phyloP scores from a whole-genome alignment of 192 early-diverging fungal genomes.

The Coemansia aciculifera region DNA sequence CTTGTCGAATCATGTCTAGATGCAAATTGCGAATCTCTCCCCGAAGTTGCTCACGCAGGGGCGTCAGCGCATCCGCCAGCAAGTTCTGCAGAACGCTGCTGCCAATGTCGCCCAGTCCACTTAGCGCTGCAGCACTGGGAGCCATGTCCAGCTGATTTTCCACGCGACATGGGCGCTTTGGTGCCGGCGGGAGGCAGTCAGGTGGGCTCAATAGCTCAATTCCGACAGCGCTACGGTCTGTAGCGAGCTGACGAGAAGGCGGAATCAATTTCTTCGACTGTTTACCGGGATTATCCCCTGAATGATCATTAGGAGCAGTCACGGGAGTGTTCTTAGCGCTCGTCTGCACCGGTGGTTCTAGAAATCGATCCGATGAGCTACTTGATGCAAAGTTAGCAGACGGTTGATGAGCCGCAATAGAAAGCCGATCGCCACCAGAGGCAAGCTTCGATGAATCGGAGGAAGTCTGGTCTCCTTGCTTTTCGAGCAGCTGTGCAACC shows the following conservation, averaged over 20 bases:
- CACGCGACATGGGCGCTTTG: neutral
- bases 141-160: neutral
- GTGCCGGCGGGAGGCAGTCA: conserved; percentile 11
- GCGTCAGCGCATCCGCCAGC: conserved; percentile 39
- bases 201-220: neutral
- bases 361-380: neutral
- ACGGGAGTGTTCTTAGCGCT: neutral
- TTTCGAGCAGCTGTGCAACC: conserved; percentile 14
- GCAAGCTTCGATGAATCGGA: neutral
- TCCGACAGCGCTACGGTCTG: neutral
- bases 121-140: neutral
- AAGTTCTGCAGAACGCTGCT: conserved; percentile 43
- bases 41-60: conserved; percentile 43
- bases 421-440: neutral
- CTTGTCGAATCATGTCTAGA: conserved; percentile 47
- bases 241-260: neutral
- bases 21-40: conserved; percentile 52
- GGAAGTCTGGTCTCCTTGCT: neutral
- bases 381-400: neutral
- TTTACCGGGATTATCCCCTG: neutral
- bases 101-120: conserved; percentile 23
- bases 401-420: neutral
- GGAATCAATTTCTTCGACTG: neutral
- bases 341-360: neutral
- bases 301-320: neutral